Base-by-base conservation (phyloP, 192 early-diverging fungal species). In the Coemansia sp. region DNA sequence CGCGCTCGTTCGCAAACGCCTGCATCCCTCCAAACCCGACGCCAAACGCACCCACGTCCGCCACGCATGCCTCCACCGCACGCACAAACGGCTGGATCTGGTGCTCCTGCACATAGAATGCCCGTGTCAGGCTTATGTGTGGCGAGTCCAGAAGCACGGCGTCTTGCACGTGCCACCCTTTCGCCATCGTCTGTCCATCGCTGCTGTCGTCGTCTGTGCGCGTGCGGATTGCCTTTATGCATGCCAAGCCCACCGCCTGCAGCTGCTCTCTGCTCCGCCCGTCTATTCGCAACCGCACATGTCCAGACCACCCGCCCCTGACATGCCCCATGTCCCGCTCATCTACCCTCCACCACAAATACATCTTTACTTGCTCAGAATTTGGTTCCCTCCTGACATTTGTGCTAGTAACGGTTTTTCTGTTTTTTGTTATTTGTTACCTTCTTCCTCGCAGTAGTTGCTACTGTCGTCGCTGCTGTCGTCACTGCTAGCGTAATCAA, bases 101-200 rank as follows among this genome's bases (percentile, higher is more conserved):
- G 65, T 76, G 74, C 57, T 79, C 76, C 33, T 72, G 69, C 60
- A 79, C 7, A 25, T 70, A 79, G 20, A 84, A 78, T 58, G 71
- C 61, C 55, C 76, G 76, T 30, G 76, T 75, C 31, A 84, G 70
- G 63, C 71, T 79, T 51, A 81, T 67, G 51, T 81, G 78, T 51
- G 68, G 74, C 64, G 39, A 17, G 39, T 46, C 22, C 39, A 46
- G 11, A 46, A 46, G 39, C 39, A 46, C 39, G 39, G 39, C 39
- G 39, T 17, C 39, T 14, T 14, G 39, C 32, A 63, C 61, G 31
- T 63, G 61, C 4, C 6, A 30, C 6, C 29, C 31, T 25, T 53
- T 57, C 20, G 25, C 57, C 14, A 65, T 56, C 53, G 19, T 32
- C 27, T 69, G 54, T 17, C 42, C 33, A 10, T 30, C 23, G 9